A percentile compares a stretch with the other conserved stretches of the same genome.
Conservation (phyloP, 2,329 filamentous ascomycete species). For the Hypoxylon sp. region DNA sequence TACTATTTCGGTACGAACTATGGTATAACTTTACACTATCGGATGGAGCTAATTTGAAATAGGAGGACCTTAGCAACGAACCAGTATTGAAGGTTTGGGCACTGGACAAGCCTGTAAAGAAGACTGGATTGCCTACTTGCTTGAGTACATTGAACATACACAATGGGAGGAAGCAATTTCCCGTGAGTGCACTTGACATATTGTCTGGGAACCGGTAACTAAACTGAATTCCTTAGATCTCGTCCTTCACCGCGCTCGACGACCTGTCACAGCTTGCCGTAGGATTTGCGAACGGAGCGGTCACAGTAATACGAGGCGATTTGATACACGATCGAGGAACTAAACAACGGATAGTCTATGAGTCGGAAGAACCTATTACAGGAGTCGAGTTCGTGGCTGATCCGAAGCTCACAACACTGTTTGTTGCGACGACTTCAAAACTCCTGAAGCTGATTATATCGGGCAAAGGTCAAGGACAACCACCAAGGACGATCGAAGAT, state of each 20-base stretch:
- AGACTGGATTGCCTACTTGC: conserved; percentile 89
- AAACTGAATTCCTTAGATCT: conserved; percentile 69
- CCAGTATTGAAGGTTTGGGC: conserved; percentile 98
- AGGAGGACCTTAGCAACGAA: conserved; percentile 89
- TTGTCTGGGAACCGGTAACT: background rate
- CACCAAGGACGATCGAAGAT: conserved; percentile 90
- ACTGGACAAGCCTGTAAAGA: conserved; percentile 93
- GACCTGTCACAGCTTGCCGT: conserved; percentile 94
- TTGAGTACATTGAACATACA: conserved; percentile 87
- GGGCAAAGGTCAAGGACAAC: conserved; percentile 89
- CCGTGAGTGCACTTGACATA: conserved; percentile 66
- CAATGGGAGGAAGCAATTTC: conserved; percentile 93
- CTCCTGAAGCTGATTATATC: conserved; percentile 90
- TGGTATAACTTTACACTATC: background rate
- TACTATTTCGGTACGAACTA: conserved; percentile 74
- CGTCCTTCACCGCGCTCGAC: conserved; percentile 87
- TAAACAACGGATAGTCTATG: conserved; percentile 93
- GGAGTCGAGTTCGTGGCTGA: conserved; percentile 83
- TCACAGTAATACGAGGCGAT: conserved; percentile 93
- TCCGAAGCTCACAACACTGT: conserved; percentile 78
- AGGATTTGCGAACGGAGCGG: conserved; percentile 94
- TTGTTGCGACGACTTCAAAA: conserved; percentile 90
- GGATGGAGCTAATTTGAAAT: conserved; percentile 54
- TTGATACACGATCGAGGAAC: conserved; percentile 95
- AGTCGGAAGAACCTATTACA: conserved; percentile 96